Evolutionary conservation across 1,139 yeast genomes (phyloP).

Genomic region (Geotrichum citri-aurantii): DNA sequence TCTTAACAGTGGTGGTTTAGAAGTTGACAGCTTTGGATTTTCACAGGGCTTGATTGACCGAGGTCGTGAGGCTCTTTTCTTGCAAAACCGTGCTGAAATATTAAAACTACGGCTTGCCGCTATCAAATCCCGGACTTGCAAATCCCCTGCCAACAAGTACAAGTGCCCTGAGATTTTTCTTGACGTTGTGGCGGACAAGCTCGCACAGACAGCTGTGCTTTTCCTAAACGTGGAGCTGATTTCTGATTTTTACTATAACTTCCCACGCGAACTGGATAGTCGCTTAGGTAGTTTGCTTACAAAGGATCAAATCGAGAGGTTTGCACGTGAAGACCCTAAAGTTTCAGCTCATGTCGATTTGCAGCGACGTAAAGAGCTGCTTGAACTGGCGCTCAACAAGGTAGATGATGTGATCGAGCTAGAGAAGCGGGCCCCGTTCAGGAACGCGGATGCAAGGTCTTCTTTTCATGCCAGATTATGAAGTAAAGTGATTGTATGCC

Average conservation of each 20-base stretch:
- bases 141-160: conserved; percentile 69
- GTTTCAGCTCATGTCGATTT: conserved; percentile 83
- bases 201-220: conserved; percentile 86
- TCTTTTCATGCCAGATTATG: neutral
- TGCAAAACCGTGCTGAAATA: conserved; percentile 67
- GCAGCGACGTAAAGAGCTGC: conserved; percentile 84
- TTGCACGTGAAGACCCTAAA: conserved; percentile 94
- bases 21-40: conserved; percentile 68
- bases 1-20: neutral
- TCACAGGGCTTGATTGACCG: conserved; percentile 58
- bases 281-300: conserved; percentile 59
- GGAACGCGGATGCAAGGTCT: neutral
- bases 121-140: conserved; percentile 70
- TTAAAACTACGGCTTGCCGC: conserved; percentile 71
- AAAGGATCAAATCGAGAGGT: conserved; percentile 71
- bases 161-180: conserved; percentile 91
- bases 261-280: conserved; percentile 86
- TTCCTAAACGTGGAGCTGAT: conserved; percentile 88
- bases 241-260: conserved; percentile 91
- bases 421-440: conserved; percentile 39
- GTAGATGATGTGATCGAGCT: conserved; percentile 83
- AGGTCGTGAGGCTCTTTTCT: conserved; percentile 82
- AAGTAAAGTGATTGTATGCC: neutral
- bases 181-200: conserved; percentile 86
- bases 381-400: conserved; percentile 75